Evolutionary conservation across 2,329 filamentous ascomycete species (phyloP).

Genomic region (Fusarium brachygibbosum): DNA sequence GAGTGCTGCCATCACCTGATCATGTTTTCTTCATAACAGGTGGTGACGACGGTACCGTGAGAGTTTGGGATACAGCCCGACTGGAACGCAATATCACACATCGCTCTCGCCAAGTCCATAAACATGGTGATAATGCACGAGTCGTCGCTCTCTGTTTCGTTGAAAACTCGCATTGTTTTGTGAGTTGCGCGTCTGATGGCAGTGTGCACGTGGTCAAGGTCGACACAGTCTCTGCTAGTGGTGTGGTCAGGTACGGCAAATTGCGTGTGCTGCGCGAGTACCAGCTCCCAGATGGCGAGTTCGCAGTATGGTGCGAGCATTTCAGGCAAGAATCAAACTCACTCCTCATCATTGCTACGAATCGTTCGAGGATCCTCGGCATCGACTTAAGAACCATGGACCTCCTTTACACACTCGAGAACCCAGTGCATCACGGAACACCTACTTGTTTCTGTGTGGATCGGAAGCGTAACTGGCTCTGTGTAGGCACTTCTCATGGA

Average conservation of each 20-base stretch:
- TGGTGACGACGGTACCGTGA: conserved; percentile 90
- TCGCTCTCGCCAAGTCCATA: conserved; percentile 87
- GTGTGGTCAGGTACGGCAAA: conserved; percentile 81
- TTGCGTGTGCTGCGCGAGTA: conserved; percentile 83
- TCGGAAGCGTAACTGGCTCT: conserved; percentile 87
- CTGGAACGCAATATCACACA: conserved; percentile 93
- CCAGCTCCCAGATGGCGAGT: conserved; percentile 79
- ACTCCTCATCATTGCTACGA: conserved; percentile 88
- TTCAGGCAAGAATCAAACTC: conserved; percentile 86
- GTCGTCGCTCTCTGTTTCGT: conserved; percentile 91
- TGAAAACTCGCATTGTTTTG: conserved; percentile 92
- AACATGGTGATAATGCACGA: conserved; percentile 76
- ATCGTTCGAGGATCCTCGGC: conserved; percentile 83
- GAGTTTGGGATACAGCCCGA: conserved; percentile 91
- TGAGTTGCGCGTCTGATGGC: conserved; percentile 91
- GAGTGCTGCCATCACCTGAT: conserved; percentile 86
- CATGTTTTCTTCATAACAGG: conserved; percentile 95
- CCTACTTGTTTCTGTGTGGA: conserved; percentile 94
- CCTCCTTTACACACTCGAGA: conserved; percentile 82
- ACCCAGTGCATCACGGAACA: conserved; percentile 90
- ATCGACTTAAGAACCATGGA: conserved; percentile 91
- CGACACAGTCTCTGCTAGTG: conserved; percentile 62
- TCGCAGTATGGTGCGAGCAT: conserved; percentile 92
- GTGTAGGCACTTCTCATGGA: conserved; percentile 92
- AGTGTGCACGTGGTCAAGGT: conserved; percentile 91